Evolutionary conservation across 2,329 filamentous ascomycete genomes (phyloP), one percentile per base, ranked within the genome.

Genomic region (Claviceps sp.): DNA sequence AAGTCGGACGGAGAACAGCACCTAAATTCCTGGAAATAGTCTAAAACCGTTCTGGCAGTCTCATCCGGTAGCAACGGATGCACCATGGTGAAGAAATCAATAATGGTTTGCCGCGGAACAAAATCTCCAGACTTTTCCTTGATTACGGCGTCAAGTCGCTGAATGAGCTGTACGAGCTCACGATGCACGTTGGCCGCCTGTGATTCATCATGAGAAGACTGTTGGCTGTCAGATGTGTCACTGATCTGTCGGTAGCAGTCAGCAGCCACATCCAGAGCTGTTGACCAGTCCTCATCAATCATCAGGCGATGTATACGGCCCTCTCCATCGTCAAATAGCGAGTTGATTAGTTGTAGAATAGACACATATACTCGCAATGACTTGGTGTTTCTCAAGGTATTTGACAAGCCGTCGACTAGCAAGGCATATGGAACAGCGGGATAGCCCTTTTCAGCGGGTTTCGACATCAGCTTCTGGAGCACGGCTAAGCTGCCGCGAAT

Each of bases 1-100:
- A 74, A 66, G 58, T 87, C 83, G 0, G 85, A 86, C 2, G 85
- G 85, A 45, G 83, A 84, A 59, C 86, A 85, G 59, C 80, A 82
- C 46, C 83, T 74, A 56, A 85, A 84, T 50, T 86, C 79, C 52
- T 77, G 75, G 56, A 84, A 85, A 61, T 86, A 81, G 45, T 80
- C 76, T 44, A 88, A 74, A 24, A 88, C 76, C 11, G 84, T 70
- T 47, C 75, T 76, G 1, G 78, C 82, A 8, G 80, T 78, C 4
- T 77, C 76, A 60, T 88, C 81, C 5, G 81, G 81, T 8, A 88
- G 72, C 38, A 79, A 73, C 16, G 71, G 68, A 51, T 83, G 77
- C 16, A 86, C 74, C 24, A 74, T 71, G 34, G 79, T 72, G 55
- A 89, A 81, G 59, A 88, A 84, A 20, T 74, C 69, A 64, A 88